These are phyloP conservation scores for Cornus florida DNA, from an alignment of 148 eudicot species.

Conservation along the genomic window DNA sequence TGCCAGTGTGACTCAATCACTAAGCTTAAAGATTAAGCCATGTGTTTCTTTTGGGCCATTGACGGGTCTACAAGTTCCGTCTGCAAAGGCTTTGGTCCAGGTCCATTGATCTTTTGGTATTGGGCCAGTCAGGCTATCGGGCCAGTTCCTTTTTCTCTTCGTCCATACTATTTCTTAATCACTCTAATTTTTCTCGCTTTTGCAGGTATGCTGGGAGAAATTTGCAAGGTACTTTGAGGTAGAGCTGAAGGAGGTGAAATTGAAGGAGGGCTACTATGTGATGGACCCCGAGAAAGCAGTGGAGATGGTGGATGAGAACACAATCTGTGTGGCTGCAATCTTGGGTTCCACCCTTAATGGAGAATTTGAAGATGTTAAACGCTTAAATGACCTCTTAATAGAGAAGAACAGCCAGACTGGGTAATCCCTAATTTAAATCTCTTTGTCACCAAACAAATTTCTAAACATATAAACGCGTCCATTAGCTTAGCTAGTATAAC, in stretches of 20 bases:
- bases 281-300: slow-evolving; percentile 73
- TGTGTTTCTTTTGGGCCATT: no score
- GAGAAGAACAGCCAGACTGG: slow-evolving; percentile 69
- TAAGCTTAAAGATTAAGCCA: no score
- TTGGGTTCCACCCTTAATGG: slow-evolving; percentile 75
- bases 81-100: no score
- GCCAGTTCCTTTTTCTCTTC: no score
- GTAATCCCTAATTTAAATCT: slow-evolving; percentile 21
- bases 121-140: no score
- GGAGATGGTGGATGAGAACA: slow-evolving; percentile 76
- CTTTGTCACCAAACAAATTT: neutral
- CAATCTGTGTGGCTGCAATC: slow-evolving; percentile 69
- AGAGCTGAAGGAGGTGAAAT: slow-evolving; percentile 70
- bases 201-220: slow-evolving; percentile 81
- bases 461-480: no score
- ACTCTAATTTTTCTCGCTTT: neutral
- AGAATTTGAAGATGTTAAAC: slow-evolving; percentile 68
- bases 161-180: no score
- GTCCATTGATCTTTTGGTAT: no score
- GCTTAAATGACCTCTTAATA: slow-evolving; percentile 52
- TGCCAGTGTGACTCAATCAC: no score
- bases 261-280: slow-evolving; percentile 63
- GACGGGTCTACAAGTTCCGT: no score
- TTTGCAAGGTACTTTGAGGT: slow-evolving; percentile 75
- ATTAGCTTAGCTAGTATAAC: no score